phyloP scores from a whole-genome alignment of 805 yeast species.

The Spathaspora passalidarum region DNA sequence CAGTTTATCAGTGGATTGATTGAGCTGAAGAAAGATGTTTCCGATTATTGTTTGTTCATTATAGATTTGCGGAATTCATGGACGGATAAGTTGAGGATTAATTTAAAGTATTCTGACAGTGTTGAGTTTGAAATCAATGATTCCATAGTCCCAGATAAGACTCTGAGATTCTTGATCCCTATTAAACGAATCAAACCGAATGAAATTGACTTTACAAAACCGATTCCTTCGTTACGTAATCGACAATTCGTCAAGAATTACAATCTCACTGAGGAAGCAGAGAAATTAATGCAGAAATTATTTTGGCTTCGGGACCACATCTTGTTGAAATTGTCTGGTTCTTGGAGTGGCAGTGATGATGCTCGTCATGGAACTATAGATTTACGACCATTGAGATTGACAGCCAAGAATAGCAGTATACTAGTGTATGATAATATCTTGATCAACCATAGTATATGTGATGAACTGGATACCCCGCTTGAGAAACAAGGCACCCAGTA shows the following conservation, averaged over 20 bases:
- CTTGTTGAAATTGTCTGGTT: conserved; percentile 56
- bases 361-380: conserved; percentile 57
- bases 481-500: conserved; percentile 26
- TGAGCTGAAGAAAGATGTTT: conserved; percentile 20
- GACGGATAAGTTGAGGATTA: conserved; percentile 47
- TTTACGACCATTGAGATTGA: conserved; percentile 61
- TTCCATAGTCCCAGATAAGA: conserved; percentile 24
- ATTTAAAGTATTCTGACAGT: conserved; percentile 27
- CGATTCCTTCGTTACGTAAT: conserved; percentile 69
- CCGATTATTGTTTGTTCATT: conserved; percentile 61
- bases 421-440: conserved; percentile 47
- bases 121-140: conserved; percentile 27
- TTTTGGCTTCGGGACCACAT: conserved; percentile 83
- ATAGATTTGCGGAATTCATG: conserved; percentile 82
- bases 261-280: conserved; percentile 55
- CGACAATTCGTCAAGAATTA: conserved; percentile 67
- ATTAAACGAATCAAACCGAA: conserved; percentile 50
- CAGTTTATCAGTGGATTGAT: conserved; percentile 21
- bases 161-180: conserved; percentile 66
- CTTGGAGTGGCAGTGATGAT: conserved; percentile 53
- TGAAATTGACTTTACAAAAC: conserved; percentile 38
- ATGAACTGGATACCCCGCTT: conserved; percentile 9
- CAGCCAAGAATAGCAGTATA: conserved; percentile 55
- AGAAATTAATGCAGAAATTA: conserved; percentile 50
- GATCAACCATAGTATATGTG: background rate